Evolutionary conservation across 768 basidiomycete genomes (phyloP).

Genomic region (Mycena capillaripes): DNA sequence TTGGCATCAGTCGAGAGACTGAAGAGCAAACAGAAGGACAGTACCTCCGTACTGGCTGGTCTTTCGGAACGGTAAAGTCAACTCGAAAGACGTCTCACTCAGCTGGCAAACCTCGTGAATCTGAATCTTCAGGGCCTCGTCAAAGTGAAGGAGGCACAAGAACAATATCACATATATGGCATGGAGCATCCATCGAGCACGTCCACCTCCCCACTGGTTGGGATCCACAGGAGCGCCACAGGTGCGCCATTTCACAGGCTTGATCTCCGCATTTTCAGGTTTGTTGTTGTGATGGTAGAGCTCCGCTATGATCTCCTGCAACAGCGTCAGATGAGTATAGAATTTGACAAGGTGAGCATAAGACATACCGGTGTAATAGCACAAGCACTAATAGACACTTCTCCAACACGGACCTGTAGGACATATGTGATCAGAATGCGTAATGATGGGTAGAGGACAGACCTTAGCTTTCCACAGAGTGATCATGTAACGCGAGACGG

Average conservation of each 20-base stretch:
- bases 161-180: slow-evolving; percentile 51
- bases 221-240: slow-evolving; percentile 23
- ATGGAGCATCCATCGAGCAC: slow-evolving; percentile 43
- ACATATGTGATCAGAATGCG: not conserved
- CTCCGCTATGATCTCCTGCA: slow-evolving; percentile 41
- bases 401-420: slow-evolving; percentile 36
- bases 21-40: not conserved
- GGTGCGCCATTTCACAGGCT: slow-evolving; percentile 30
- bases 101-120: slow-evolving; percentile 40
- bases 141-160: slow-evolving; percentile 49
- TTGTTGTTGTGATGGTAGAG: slow-evolving; percentile 45
- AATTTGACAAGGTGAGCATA: not conserved
- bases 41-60: slow-evolving; percentile 47
- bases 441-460: not conserved
- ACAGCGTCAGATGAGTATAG: not conserved
- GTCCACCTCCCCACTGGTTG: slow-evolving; percentile 48
- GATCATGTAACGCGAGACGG: slow-evolving; percentile 46
- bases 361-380: slow-evolving; percentile 43
- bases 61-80: slow-evolving; percentile 45
- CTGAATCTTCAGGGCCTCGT: slow-evolving; percentile 52
- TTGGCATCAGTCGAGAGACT: not conserved
- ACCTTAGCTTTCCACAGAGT: slow-evolving; percentile 45
- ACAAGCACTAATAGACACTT: slow-evolving; percentile 42
- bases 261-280: slow-evolving; percentile 36
- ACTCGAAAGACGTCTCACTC: slow-evolving; percentile 22